Evolutionary conservation across 805 yeast genomes (phyloP), one percentile per base, ranked within the genome.

Genomic region (Spathaspora passalidarum): DNA sequence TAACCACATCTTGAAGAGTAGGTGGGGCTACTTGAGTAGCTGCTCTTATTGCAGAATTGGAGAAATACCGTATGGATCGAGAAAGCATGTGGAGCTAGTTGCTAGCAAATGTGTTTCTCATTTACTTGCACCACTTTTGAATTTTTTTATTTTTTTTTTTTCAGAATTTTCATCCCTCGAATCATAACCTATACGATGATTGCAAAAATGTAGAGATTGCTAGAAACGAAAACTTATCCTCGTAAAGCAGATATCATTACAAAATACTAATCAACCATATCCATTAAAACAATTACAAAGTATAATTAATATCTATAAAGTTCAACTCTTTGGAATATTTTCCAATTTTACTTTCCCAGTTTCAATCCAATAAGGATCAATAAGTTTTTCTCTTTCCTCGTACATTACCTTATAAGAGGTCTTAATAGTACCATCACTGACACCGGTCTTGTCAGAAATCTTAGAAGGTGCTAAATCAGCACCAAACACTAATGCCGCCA

Each of bases 361-460:
- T 49, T 79, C 81, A 35, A 84, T 61, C 96, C 96, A 87, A 47
- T 72, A 69, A 19, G 86, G 87, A 57, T 88, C 92, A n/a, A 90
- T 76, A 40, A 90, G 76, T 54, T 65, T 63, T 35, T 67, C 72
- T 56, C 79, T 80, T 49, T 86, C 88, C 50, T 87, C 90, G 60
- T 79, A 84, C 66, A 94, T 72, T 37, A 84, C 83, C 63, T 87
- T 87, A 62, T 89, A 94, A 38, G 94, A 84, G 1, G 97, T 88
- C 65, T 94, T 89, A 56, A 94, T 91, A 1, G 99, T 94, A 54
- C 98, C 97, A 62, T 94, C 99, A 57, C 96, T 87, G 16, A 94
- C 98, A 55, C 97, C 98, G 14, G 97, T 81, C 56, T 87, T 87
- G 55, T 89, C 96, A 10, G 96, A 88, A 46, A 94, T 92, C 58